phyloP scores from a whole-genome alignment of 176 grass and related monocot genomes.

The Phoenix roebelenii region DNA sequence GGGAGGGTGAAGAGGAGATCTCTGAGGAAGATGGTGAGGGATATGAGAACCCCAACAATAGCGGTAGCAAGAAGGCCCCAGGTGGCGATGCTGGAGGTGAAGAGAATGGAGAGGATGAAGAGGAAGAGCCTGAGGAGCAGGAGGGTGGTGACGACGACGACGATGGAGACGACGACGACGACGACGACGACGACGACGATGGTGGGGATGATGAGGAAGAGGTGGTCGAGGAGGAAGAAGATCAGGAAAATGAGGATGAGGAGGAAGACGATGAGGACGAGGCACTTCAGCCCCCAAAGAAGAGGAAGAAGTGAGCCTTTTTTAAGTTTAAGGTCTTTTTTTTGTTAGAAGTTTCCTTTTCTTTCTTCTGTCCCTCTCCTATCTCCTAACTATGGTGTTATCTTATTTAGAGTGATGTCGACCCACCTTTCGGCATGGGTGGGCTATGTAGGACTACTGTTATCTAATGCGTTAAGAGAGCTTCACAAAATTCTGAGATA shows the following conservation, averaged over 20 bases:
- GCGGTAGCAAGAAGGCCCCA: constrained; percentile 36
- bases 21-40: constrained; percentile 43
- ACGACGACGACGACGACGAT: constrained; percentile 5
- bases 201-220: constrained; percentile 6
- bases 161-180: background rate
- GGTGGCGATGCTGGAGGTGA: constrained; percentile 31
- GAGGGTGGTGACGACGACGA: constrained; percentile 18
- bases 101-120: constrained; percentile 55
- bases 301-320: constrained; percentile 58
- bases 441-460: too few relatives aligned
- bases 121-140: constrained; percentile 37
- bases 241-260: constrained; percentile 17
- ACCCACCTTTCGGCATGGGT: too few relatives aligned
- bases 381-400: too few relatives aligned
- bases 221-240: background rate
- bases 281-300: constrained; percentile 65
- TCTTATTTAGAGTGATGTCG: too few relatives aligned
- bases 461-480: too few relatives aligned
- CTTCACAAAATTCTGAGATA: too few relatives aligned
- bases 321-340: too few relatives aligned
- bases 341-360: too few relatives aligned
- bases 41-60: constrained; percentile 43
- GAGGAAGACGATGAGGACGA: constrained; percentile 53
- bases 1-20: constrained; percentile 45
- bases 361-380: too few relatives aligned